phyloP scores from a whole-genome alignment of 441 rosid genomes.

The Brassica hybrid region DNA sequence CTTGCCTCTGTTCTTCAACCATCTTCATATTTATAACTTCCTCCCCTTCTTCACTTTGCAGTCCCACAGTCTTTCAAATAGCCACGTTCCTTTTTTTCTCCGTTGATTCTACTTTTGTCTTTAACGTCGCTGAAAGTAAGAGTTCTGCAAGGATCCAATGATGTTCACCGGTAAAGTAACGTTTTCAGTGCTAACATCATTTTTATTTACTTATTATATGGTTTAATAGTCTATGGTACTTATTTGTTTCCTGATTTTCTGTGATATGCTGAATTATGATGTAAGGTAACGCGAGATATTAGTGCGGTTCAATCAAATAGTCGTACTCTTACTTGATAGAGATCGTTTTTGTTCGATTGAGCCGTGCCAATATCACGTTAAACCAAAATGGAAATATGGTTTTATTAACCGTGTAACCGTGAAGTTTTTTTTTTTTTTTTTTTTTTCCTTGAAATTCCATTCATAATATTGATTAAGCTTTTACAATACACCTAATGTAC shows the following conservation, averaged over 20 bases:
- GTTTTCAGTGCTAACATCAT: neutral
- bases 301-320: slow-evolving; percentile 85
- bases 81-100: neutral
- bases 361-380: slow-evolving; percentile 98
- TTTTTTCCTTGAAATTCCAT: too few relatives aligned
- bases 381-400: neutral
- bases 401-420: neutral
- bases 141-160: slow-evolving; percentile 6
- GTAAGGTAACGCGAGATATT: slow-evolving; percentile 60
- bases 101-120: neutral
- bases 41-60: slow-evolving; percentile 27
- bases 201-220: neutral
- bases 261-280: neutral
- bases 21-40: slow-evolving; percentile 40
- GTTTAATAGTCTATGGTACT: neutral
- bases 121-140: neutral
- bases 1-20: slow-evolving; percentile 41
- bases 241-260: neutral
- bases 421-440: neutral
- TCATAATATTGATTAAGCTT: too few relatives aligned
- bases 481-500: too few relatives aligned
- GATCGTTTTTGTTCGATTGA: slow-evolving; percentile 75
- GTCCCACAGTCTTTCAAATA: slow-evolving; percentile 3
- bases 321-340: slow-evolving; percentile 43
- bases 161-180: neutral